Evolutionary conservation across 1,284 basidiomycete genomes (phyloP).

Genomic region (Boletellus sp.): DNA sequence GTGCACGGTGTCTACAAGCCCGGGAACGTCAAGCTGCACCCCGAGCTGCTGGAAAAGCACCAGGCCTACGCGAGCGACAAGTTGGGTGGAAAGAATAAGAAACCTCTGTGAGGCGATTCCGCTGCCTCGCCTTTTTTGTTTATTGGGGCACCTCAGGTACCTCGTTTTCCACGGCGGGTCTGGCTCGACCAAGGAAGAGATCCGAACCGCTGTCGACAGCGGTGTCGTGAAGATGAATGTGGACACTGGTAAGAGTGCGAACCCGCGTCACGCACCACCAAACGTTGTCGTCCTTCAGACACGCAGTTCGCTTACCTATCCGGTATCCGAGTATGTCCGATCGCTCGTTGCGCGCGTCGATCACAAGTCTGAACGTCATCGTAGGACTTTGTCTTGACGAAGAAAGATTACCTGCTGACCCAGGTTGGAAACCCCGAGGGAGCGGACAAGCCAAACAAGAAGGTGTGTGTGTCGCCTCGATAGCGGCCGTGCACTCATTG

Average conservation of each 20-base stretch:
- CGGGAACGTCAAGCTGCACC: constrained; percentile 84
- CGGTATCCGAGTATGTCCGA: constrained; percentile 71
- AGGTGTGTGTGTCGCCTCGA: constrained; percentile 46
- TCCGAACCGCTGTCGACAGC: constrained; percentile 85
- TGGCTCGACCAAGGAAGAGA: constrained; percentile 96
- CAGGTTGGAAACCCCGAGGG: constrained; percentile 96
- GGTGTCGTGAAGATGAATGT: constrained; percentile 99
- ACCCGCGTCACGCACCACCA: not conserved
- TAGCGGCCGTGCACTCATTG: not conserved
- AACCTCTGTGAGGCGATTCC: constrained; percentile 71
- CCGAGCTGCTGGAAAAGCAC: constrained; percentile 91
- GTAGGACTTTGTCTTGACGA: constrained; percentile 79
- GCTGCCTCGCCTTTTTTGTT: not conserved
- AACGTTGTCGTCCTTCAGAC: constrained; percentile 42
- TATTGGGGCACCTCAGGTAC: constrained; percentile 52
- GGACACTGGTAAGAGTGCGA: constrained; percentile 61
- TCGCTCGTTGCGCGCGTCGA: not conserved
- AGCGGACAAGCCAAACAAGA: constrained; percentile 96
- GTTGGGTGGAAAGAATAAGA: constrained; percentile 61
- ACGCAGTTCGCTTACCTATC: constrained; percentile 90
- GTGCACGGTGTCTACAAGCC: constrained; percentile 87
- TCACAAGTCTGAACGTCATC: constrained; percentile 1
- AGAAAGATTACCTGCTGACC: constrained; percentile 80
- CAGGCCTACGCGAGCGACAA: constrained; percentile 77
- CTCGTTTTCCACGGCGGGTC: constrained; percentile 99